Percentiles rank a stretch among this genome's conserved stretches.
These are phyloP conservation scores for Candida alai DNA, from an alignment of 805 yeast genomes.

Conservation along the genomic window DNA sequence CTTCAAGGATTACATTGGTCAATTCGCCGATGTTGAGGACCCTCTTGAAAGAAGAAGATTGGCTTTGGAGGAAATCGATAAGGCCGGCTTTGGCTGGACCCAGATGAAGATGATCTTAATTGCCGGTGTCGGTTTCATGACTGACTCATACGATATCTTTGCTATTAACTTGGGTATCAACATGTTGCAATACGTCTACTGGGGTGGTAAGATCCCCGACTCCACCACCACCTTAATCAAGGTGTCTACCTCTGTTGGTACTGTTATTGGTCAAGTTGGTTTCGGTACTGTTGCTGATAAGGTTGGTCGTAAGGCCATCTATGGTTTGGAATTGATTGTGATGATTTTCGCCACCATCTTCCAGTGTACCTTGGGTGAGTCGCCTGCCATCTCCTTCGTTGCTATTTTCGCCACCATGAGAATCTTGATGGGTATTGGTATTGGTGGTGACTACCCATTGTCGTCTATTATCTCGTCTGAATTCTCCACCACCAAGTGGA, in stretches of 20 bases:
- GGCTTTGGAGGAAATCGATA: constrained; percentile 80
- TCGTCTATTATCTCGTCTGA: constrained; percentile 92
- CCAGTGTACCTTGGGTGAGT: constrained; percentile 69
- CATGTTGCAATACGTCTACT: constrained; percentile 75
- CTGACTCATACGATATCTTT: constrained; percentile 90
- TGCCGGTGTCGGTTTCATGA: constrained; percentile 91
- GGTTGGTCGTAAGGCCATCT: constrained; percentile 81
- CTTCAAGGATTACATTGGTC: constrained; percentile 76
- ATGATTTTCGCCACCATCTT: constrained; percentile 77
- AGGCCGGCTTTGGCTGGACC: constrained; percentile 77
- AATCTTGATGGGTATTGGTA: constrained; percentile 91
- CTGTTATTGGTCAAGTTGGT: constrained; percentile 84
- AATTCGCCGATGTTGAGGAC: constrained; percentile 77
- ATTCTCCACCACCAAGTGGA: constrained; percentile 91
- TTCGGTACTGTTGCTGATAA: constrained; percentile 81
- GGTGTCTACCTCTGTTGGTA: constrained; percentile 90
- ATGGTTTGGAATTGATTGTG: constrained; percentile 81
- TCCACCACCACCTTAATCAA: constrained; percentile 75
- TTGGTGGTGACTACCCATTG: constrained; percentile 95
- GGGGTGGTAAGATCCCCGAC: constrained; percentile 60
- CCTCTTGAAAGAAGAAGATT: constrained; percentile 85
- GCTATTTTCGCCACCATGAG: constrained; percentile 76
- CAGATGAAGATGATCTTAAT: constrained; percentile 77
- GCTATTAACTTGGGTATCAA: constrained; percentile 81
- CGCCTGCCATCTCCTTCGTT: constrained; percentile 68